Conservation (phyloP, 2,329 filamentous ascomycete genomes). For the Keithomyces neogunnii region DNA sequence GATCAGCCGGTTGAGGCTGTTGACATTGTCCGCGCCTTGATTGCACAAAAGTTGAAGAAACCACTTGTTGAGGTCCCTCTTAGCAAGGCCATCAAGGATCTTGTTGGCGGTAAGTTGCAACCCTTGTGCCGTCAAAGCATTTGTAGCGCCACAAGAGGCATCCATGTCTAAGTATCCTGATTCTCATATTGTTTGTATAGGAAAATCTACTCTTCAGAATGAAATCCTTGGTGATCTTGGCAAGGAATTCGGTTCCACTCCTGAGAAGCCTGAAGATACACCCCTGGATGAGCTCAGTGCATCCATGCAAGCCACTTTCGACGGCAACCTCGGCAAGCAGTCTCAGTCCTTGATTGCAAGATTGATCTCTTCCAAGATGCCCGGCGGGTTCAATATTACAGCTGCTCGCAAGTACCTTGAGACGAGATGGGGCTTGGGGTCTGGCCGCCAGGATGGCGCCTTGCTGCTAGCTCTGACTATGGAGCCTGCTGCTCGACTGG, state of each 20-base stretch:
- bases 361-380: conserved; percentile 98
- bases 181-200: conserved; percentile 34
- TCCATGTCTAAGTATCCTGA: neutral
- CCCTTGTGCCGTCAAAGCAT: neutral
- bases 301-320: conserved; percentile 96
- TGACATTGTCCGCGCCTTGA: conserved; percentile 79
- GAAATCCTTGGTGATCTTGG: conserved; percentile 96
- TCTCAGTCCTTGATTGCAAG: conserved; percentile 88
- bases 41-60: conserved; percentile 98
- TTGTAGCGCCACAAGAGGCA: neutral
- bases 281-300: conserved; percentile 92
- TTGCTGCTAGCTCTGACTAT: conserved; percentile 83
- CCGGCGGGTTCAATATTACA: conserved; percentile 98
- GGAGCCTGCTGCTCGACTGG: conserved; percentile 82
- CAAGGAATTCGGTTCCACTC: conserved; percentile 96
- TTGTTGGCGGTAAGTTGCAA: conserved; percentile 75
- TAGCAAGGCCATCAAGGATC: conserved; percentile 95
- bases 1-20: conserved; percentile 83
- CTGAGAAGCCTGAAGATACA: conserved; percentile 96
- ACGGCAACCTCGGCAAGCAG: conserved; percentile 95
- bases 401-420: conserved; percentile 91
- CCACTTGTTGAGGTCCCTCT: conserved; percentile 78
- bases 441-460: conserved; percentile 85
- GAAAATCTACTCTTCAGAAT: conserved; percentile 97
- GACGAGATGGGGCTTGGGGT: conserved; percentile 79